Base-by-base conservation (phyloP, 2,329 filamentous ascomycete genomes). In the Hypoxylon sp. region DNA sequence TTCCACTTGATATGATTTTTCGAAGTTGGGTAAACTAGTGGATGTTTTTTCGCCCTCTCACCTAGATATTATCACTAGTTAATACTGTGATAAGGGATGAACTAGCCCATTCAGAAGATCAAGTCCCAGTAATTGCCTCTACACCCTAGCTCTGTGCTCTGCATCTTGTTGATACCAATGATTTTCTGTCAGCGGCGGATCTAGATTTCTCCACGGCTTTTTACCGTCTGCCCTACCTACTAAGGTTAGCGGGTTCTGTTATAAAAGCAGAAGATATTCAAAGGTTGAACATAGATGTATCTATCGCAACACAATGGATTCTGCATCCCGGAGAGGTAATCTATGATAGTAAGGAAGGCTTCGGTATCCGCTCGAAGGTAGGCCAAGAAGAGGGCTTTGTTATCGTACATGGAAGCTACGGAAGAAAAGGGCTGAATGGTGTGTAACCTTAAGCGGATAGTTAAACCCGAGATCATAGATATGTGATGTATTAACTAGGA, bases 391-490 rank as follows among this genome's bases (percentile, higher is more conserved):
- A 5, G 64, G 64, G 10, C 60, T 67, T 17, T 64, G 64, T 43
- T 64, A 53, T 45, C 38, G 51, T 13, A 48, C 60, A 43, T 67
- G 64, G 64, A 67, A 67, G 55, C 38, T 67, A 21, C 60, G 64
- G 60, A 63, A 67, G 17, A 53, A 67, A 17, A 63, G 60, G 38
- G 64, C 64, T 13, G 56, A 59, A 59, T 67, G 60, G 60, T 67
- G 14, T 36, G 32, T 48, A 7, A 51, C 43, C 51, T 60, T 5
- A 60, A 64, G 1, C 49, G 28, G n/a, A 28, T 56, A 28, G 55
- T 64, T 5, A 67, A 60, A 51, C 43, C n/a, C 17, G 60, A 60
- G 43, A 67, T 55, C 13, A 50, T 59, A 28, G 53, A 67, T 5
- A n/a, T 45, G 5, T n/a, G n/a, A n/a, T n/a, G n/a, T n/a, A n/a